phyloP scores from a whole-genome alignment of 2,329 filamentous ascomycete species.

The Colletotrichum zoysiae region DNA sequence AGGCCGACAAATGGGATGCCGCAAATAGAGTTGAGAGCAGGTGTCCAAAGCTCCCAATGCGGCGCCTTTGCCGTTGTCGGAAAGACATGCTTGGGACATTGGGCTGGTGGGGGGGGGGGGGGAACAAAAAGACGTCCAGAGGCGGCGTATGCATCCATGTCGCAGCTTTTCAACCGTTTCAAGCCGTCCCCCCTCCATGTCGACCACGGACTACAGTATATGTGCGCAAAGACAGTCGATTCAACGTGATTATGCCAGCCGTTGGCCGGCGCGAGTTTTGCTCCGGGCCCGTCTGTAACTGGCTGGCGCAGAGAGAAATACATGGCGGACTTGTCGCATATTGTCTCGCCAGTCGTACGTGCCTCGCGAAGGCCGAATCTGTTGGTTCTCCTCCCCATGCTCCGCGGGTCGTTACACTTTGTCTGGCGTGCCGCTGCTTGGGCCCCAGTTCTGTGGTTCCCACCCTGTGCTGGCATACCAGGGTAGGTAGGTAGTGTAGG shows the following conservation, averaged over 20 bases:
- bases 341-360: background rate
- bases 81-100: slow-evolving; percentile 10
- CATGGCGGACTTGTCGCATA: background rate
- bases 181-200: slow-evolving; percentile 6
- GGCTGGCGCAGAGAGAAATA: background rate
- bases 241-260: slow-evolving; percentile 1
- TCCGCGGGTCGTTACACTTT: background rate
- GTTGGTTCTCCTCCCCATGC: slow-evolving; percentile 1
- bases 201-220: slow-evolving; percentile 11
- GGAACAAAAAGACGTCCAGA: slow-evolving; percentile 4
- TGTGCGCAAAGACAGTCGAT: slow-evolving; percentile 20
- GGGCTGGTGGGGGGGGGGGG: too few species aligned
- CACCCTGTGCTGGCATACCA: slow-evolving; percentile 11
- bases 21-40: slow-evolving; percentile 38
- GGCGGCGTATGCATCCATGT: slow-evolving; percentile 32
- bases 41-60: slow-evolving; percentile 40
- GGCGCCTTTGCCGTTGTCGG: slow-evolving; percentile 14
- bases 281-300: background rate
- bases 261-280: background rate
- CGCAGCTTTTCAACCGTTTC: slow-evolving; percentile 36
- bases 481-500: slow-evolving; percentile 3
- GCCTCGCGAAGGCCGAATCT: background rate
- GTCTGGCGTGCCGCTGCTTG: slow-evolving; percentile 17
- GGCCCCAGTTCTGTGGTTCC: slow-evolving; percentile 9
- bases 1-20: slow-evolving; percentile 10